phyloP scores from a whole-genome alignment of 2,329 filamentous ascomycete species.

The Kalaharituber pfeilii region DNA sequence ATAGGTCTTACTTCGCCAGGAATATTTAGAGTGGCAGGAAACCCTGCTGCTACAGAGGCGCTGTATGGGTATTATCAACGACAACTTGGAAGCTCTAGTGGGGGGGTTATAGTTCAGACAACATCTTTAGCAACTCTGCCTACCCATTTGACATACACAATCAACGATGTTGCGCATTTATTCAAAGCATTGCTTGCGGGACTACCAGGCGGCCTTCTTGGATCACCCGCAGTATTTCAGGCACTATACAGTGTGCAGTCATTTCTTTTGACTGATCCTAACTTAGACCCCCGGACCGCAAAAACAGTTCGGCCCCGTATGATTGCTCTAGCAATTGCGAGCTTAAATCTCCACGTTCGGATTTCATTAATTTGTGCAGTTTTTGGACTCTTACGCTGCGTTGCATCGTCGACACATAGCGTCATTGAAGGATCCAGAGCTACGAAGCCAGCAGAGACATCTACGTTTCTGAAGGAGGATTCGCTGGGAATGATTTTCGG shows the following conservation, averaged over 20 bases:
- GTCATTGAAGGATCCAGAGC: constrained; percentile 36
- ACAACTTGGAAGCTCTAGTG: constrained; percentile 30
- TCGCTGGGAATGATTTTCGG: constrained; percentile 48
- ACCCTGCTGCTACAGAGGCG: constrained; percentile 32
- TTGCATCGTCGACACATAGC: constrained; percentile 41
- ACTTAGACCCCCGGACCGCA: constrained; percentile 37
- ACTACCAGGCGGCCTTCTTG: constrained; percentile 48
- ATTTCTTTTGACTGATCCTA: constrained; percentile 37
- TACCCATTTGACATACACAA: constrained; percentile 39
- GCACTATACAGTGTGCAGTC: constrained; percentile 43
- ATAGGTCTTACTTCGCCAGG: constrained; percentile 33
- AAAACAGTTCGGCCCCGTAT: constrained; percentile 44
- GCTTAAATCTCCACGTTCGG: constrained; percentile 41
- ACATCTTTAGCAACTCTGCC: constrained; percentile 44
- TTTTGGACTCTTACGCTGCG: constrained; percentile 45
- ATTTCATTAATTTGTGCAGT: constrained; percentile 49
- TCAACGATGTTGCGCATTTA: constrained; percentile 48
- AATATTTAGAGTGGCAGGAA: constrained; percentile 47
- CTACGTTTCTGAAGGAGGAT: constrained; percentile 46
- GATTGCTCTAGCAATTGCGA: constrained; percentile 45
- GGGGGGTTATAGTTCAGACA: constrained; percentile 37
- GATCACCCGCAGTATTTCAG: constrained; percentile 44
- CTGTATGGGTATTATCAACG: constrained; percentile 48
- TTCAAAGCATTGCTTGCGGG: constrained; percentile 49
- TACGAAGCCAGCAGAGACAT: constrained; percentile 37